Base-by-base conservation (phyloP, 345 rosid genomes). In the Euphorbia lathyris region DNA sequence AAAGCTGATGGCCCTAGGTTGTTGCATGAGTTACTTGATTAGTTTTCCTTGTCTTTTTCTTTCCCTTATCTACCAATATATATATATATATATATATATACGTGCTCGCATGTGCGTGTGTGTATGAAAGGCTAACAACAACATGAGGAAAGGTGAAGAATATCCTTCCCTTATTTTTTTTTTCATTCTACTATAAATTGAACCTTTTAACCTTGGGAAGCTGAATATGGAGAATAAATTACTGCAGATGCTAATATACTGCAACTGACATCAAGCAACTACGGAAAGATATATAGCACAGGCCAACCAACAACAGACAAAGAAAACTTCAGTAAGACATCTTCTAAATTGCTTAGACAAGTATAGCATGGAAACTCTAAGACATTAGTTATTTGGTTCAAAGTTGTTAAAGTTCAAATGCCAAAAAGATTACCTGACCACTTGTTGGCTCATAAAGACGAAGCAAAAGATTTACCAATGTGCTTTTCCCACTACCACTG, bases 401-500 rank as follows among this genome's bases (percentile, higher is more conserved):
- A 26, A 57, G 42, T 53, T 38, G 10, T 67, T 32, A 23, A 19
- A 36, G 40, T 43, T 23, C 38, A 61, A 62, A 55, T 11, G 40
- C 11, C 22, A 34, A 65, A 30, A 47, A 16, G 65, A 69, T 69
- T 77, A 94, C 98, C 96, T 91, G 95, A 67, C 99, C 97, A 67
- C 77, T 57, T 61, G 88, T 87, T 75, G 99, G 99, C 77, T 90
- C 88, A 75, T 91, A 94, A 50, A 91, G 90, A 65, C 85, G 96
- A 47, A 91, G 91, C 86, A 91, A 78, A 42, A 94, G 93, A 86
- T 74, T 91, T 73, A 94, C 97, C 71, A 94, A 29, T 58, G 97
- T 88, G 86, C 99, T 94, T 75, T 91, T 94, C 76, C 99, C 99
- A 77, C 97, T 94, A 67, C 99, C 99, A 77, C 99, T 94, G 30